Evolutionary conservation across 805 yeast genomes (phyloP).

Genomic region (Candida jianshihensis): DNA sequence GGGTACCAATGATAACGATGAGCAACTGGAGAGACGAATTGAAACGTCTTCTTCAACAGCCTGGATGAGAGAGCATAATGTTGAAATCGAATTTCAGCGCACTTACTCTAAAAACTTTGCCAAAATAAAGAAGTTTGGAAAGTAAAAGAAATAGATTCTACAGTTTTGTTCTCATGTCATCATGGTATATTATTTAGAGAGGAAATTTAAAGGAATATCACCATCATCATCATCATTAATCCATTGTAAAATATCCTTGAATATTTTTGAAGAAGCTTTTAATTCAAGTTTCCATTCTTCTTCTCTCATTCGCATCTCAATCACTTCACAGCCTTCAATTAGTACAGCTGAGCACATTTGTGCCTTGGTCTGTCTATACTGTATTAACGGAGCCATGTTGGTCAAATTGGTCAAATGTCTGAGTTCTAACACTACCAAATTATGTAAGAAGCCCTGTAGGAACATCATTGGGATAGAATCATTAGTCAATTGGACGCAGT

Average conservation of each 20-base stretch:
- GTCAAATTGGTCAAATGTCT: slow-evolving; percentile 53
- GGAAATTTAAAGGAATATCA: slow-evolving; percentile 7
- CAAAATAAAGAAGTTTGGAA: too few species aligned
- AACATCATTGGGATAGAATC: slow-evolving; percentile 48
- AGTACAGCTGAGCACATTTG: slow-evolving; percentile 34
- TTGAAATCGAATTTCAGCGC: slow-evolving; percentile 1
- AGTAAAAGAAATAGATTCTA: too few species aligned
- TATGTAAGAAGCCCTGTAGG: slow-evolving; percentile 40
- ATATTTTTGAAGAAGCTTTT: slow-evolving; percentile 46
- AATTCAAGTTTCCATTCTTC: slow-evolving; percentile 56
- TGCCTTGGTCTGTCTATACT: slow-evolving; percentile 43
- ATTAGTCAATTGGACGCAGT: slow-evolving; percentile 56
- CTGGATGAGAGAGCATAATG: slow-evolving; percentile 2
- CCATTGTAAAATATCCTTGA: slow-evolving; percentile 62
- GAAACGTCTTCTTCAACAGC: background rate
- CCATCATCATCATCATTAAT: slow-evolving; percentile 43
- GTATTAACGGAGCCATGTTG: slow-evolving; percentile 57
- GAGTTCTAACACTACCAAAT: slow-evolving; percentile 69
- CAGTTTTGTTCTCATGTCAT: too few species aligned
- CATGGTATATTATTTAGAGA: background rate
- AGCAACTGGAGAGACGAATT: background rate
- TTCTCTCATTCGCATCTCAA: slow-evolving; percentile 50
- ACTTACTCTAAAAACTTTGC: background rate
- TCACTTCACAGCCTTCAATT: slow-evolving; percentile 71
- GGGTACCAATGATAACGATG: background rate